Conservation (phyloP, 2,329 filamentous ascomycete species). For the Colletotrichum aenigma region DNA sequence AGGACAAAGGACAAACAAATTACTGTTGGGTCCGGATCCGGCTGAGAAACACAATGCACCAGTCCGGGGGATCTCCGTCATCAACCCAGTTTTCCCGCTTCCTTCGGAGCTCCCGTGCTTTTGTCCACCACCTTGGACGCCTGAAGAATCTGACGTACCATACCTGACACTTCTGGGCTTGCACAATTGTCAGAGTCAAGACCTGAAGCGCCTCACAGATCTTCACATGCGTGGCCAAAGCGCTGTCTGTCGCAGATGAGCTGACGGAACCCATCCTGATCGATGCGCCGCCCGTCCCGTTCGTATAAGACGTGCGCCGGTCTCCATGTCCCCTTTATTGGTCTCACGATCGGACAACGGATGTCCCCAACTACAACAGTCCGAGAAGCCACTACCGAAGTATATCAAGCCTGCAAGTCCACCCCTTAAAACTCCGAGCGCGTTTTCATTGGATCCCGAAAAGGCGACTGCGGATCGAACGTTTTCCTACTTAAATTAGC, state of each 20-base stretch:
- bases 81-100: background rate
- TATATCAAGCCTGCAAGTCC: conserved; percentile 19
- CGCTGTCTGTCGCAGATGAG: conserved; percentile 1
- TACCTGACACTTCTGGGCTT: background rate
- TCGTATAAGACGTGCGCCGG: conserved; percentile 12
- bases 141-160: background rate
- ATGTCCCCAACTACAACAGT: conserved; percentile 32
- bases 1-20: background rate
- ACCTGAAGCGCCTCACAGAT: background rate
- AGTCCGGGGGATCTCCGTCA: background rate
- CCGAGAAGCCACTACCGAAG: conserved; percentile 10
- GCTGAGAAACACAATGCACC: background rate
- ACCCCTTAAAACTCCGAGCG: conserved; percentile 10
- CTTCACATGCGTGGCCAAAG: conserved; percentile 15
- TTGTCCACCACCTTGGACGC: background rate
- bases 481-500: conserved; percentile 1
- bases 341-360: conserved; percentile 29
- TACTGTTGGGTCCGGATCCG: background rate
- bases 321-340: background rate
- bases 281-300: background rate
- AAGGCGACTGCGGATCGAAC: background rate
- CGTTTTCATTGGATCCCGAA: conserved; percentile 3
- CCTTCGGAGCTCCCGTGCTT: background rate
- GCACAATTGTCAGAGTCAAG: background rate
- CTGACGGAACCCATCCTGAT: background rate